Percentiles rank a stretch among this genome's conserved stretches.
Conservation (phyloP, 768 basidiomycete species). For the Kwoniella pini region DNA sequence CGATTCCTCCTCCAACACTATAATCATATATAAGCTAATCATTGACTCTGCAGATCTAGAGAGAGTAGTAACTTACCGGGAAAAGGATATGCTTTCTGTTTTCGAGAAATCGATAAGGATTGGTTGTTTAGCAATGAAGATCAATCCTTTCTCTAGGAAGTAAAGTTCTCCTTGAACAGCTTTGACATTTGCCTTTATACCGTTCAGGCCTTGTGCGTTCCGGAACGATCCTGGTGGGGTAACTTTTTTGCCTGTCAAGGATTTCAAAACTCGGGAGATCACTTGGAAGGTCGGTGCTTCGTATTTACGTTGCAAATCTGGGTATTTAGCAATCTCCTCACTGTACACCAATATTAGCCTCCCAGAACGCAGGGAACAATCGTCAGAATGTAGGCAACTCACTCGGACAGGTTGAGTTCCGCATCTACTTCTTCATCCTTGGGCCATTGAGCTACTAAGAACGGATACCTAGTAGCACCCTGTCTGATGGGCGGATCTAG, state of each 20-base stretch:
- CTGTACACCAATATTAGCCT: slow-evolving; percentile 27
- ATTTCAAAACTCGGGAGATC: slow-evolving; percentile 89
- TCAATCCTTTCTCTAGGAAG: slow-evolving; percentile 95
- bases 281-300: slow-evolving; percentile 95
- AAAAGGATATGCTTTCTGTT: slow-evolving; percentile 87
- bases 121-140: slow-evolving; percentile 96
- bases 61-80: slow-evolving; percentile 58
- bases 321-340: slow-evolving; percentile 60
- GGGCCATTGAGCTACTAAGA: slow-evolving; percentile 97
- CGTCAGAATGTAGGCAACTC: slow-evolving; percentile 46
- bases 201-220: slow-evolving; percentile 83
- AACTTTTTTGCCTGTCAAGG: slow-evolving; percentile 85
- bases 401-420: slow-evolving; percentile 91
- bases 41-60: background rate
- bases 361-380: fast-evolving
- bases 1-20: slow-evolving; percentile 80
- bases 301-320: slow-evolving; percentile 86
- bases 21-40: background rate
- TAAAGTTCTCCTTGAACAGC: slow-evolving; percentile 96
- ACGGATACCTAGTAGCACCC: slow-evolving; percentile 97
- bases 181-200: slow-evolving; percentile 97
- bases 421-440: slow-evolving; percentile 95
- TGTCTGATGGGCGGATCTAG: slow-evolving; percentile 92
- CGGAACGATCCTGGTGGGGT: slow-evolving; percentile 82
- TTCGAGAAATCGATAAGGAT: slow-evolving; percentile 85